Conservation (phyloP, 164 flowering plant genomes). For the Sextonia rubra region DNA sequence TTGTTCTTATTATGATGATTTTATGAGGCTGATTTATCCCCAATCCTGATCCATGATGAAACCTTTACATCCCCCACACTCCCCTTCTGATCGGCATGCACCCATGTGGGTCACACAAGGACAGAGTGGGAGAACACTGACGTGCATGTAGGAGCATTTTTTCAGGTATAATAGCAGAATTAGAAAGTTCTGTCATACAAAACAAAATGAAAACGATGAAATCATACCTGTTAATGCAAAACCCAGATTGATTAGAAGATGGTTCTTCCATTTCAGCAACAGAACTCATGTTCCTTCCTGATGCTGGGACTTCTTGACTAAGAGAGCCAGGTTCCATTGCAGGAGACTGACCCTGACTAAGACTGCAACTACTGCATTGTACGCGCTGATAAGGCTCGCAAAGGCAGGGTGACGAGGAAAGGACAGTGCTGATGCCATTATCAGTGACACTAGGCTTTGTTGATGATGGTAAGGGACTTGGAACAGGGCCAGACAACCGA, state of each 20-base stretch:
- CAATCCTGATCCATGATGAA: too few relatives aligned
- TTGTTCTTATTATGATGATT: too few relatives aligned
- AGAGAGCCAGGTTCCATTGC: constrained; percentile 37
- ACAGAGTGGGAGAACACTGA: too few relatives aligned
- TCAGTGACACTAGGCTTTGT: constrained; percentile 55
- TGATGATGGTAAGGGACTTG: constrained; percentile 59
- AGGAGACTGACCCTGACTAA: constrained; percentile 40
- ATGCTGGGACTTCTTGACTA: constrained; percentile 31
- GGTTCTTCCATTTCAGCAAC: constrained; percentile 29
- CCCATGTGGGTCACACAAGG: too few relatives aligned
- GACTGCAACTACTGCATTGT: constrained; percentile 28
- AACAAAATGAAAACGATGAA: not conserved
- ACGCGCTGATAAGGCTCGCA: constrained; percentile 49
- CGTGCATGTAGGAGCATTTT: not conserved
- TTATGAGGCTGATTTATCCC: too few relatives aligned
- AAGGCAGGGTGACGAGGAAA: too few relatives aligned
- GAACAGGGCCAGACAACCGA: constrained; percentile 33
- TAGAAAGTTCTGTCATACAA: not conserved
- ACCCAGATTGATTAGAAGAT: constrained; percentile 36
- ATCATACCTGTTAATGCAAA: constrained; percentile 55
- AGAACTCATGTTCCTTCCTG: constrained; percentile 27
- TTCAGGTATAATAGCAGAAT: not conserved
- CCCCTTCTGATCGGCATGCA: too few relatives aligned
- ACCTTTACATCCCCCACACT: too few relatives aligned
- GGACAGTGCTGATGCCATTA: constrained; percentile 48